These are phyloP conservation scores for Colletotrichum higginsianum DNA, from an alignment of 2,329 filamentous ascomycete species.

Conservation along the genomic window DNA sequence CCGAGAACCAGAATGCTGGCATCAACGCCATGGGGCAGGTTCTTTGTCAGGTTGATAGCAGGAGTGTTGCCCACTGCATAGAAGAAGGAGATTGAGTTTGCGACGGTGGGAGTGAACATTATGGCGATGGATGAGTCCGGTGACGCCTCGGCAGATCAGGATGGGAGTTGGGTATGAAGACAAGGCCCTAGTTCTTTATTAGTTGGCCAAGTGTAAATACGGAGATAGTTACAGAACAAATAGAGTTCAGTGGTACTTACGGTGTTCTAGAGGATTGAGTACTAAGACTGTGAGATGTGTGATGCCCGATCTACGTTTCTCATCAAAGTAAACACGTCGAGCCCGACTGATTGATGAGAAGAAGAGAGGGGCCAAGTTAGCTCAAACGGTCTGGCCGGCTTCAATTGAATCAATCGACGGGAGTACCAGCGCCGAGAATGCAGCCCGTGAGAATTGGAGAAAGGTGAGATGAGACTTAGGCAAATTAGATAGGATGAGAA, in stretches of 20 bases:
- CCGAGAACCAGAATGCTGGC: slow-evolving; percentile 68
- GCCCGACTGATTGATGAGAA: not conserved
- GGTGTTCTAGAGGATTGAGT: not conserved
- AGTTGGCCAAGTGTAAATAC: not conserved
- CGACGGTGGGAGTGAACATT: slow-evolving; percentile 57
- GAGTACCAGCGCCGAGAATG: too few species aligned
- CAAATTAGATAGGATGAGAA: too few species aligned
- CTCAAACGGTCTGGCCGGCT: too few species aligned
- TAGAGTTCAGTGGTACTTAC: not conserved
- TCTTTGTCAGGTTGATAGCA: slow-evolving; percentile 63
- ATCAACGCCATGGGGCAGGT: slow-evolving; percentile 64
- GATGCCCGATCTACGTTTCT: too few species aligned
- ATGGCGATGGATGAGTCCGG: slow-evolving; percentile 1
- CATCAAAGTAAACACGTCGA: not conserved
- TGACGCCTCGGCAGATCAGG: not conserved
- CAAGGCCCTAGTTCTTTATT: too few species aligned
- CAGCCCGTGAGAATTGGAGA: too few species aligned
- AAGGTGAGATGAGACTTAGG: too few species aligned
- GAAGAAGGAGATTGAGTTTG: slow-evolving; percentile 51
- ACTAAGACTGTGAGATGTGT: not conserved
- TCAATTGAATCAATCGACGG: not conserved
- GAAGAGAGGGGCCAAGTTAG: not conserved
- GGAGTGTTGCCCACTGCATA: slow-evolving; percentile 70
- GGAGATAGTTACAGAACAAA: not conserved
- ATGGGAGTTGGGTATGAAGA: not conserved